These are phyloP conservation scores for Lentinula guzmanii DNA, from an alignment of 768 basidiomycete genomes.

Conservation along the genomic window DNA sequence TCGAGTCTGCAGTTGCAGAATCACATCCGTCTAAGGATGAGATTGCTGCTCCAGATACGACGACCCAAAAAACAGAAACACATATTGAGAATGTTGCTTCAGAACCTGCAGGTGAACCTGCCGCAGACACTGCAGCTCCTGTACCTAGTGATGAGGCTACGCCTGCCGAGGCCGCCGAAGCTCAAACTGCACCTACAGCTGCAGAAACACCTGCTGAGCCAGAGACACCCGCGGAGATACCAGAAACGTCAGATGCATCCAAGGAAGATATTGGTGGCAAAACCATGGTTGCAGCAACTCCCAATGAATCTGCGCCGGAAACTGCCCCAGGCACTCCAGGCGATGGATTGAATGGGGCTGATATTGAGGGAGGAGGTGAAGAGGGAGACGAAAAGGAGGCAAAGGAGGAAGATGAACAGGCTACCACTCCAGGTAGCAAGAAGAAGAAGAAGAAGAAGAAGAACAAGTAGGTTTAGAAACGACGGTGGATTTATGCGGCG, in stretches of 20 bases:
- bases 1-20: slow-evolving; percentile 6
- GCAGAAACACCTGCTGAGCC: not conserved
- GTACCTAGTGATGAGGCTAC: not conserved
- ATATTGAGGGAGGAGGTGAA: slow-evolving; percentile 5
- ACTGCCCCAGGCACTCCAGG: slow-evolving; percentile 1
- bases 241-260: not conserved
- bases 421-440: slow-evolving; percentile 9
- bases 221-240: not conserved
- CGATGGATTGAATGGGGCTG: slow-evolving; percentile 2
- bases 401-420: slow-evolving; percentile 16
- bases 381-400: slow-evolving; percentile 11
- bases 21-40: not conserved
- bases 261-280: not conserved
- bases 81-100: not conserved
- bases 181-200: not conserved
- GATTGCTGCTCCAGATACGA: not conserved
- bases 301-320: not conserved
- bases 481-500: not conserved
- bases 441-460: slow-evolving; percentile 19
- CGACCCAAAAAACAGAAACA: slow-evolving; percentile 2
- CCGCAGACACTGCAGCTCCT: not conserved
- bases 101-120: not conserved
- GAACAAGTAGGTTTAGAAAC: slow-evolving; percentile 1
- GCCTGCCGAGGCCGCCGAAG: too few relatives aligned
- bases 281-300: not conserved